phyloP scores from a whole-genome alignment of 2,329 filamentous ascomycete species.

The Paradendryphiella salina region DNA sequence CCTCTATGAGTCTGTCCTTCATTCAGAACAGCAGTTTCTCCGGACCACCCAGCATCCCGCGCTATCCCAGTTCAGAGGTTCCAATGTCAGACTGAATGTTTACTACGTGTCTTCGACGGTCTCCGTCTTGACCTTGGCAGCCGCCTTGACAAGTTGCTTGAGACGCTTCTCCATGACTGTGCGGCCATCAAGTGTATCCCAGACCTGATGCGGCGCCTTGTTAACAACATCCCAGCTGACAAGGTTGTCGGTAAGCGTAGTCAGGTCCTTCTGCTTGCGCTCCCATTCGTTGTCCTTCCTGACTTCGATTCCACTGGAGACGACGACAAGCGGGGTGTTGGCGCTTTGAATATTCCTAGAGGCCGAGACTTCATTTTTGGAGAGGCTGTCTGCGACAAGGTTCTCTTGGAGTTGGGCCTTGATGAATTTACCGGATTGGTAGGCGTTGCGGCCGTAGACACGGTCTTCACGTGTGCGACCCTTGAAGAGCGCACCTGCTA shows the following conservation, averaged over 20 bases:
- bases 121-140: constrained; percentile 19
- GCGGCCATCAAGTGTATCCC: constrained; percentile 74
- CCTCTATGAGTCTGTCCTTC: too few species aligned
- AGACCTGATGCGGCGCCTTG: constrained; percentile 83
- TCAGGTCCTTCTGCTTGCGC: constrained; percentile 81
- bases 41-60: not conserved
- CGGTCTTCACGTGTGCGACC: constrained; percentile 81
- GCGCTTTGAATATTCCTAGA: constrained; percentile 77
- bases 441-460: constrained; percentile 76
- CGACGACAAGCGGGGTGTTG: constrained; percentile 75
- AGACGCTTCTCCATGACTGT: constrained; percentile 78
- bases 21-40: not conserved
- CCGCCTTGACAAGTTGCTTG: constrained; percentile 63
- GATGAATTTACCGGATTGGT: constrained; percentile 80
- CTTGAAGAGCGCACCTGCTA: constrained; percentile 78
- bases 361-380: constrained; percentile 77
- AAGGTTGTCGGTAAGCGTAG: constrained; percentile 76
- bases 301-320: constrained; percentile 78
- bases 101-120: not conserved
- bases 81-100: not conserved
- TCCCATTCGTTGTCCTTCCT: constrained; percentile 73
- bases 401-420: constrained; percentile 93
- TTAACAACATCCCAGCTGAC: constrained; percentile 84
- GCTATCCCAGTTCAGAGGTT: not conserved
- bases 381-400: constrained; percentile 81